Evolutionary conservation across 345 rosid species (phyloP), one percentile per base, ranked within the genome.

Genomic region (Adansonia digitata): DNA sequence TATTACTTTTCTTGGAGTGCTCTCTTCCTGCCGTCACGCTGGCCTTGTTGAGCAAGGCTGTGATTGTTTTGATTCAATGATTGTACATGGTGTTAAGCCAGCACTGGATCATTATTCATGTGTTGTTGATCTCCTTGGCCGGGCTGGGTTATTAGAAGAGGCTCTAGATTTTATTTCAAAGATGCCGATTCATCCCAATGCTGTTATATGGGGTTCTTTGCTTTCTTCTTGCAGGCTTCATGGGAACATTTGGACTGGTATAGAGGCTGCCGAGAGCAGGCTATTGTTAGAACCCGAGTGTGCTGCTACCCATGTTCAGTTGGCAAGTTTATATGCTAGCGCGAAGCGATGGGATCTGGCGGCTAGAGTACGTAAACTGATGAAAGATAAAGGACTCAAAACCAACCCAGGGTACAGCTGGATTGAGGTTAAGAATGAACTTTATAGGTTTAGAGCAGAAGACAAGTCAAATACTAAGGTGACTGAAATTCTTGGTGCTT

Each of bases 101-200:
- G 83, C 88, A 34, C 77, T 88, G 31, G 90, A 87, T 76, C 99
- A 93, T 71, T 93, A 85, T 82, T 89, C 97, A 27, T 93, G 99
- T 73, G 63, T 93, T n/a, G 82, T 91, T n/a, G 98, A 93, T 87
- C 96, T 94, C 67, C 92, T 94, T 7, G 96, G 98, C 10, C 92
- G 98, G 49, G 85, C 90, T 77, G 93, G 93, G 62, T 69, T 88
- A 75, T 65, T 91, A 42, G 84, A 91, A 82, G 97, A 95, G 81
- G 99, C 97, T 42, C 74, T 70, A 26, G 74, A 82, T 55, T 77
- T 93, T 52, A 83, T 91, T 2, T 51, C 81, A 42, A 79, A 68
- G 76, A 91, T 94, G 97, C 94, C 98, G 14, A 74, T 90, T 49
- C 9, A 53, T 61, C 91, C 97, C 40, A 94, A 94, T 78, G 86